A percentile compares a stretch with the other conserved stretches of the same genome.
These are phyloP conservation scores for Ramalina intermedia DNA, from an alignment of 495 filamentous ascomycete genomes.

Conservation along the genomic window DNA sequence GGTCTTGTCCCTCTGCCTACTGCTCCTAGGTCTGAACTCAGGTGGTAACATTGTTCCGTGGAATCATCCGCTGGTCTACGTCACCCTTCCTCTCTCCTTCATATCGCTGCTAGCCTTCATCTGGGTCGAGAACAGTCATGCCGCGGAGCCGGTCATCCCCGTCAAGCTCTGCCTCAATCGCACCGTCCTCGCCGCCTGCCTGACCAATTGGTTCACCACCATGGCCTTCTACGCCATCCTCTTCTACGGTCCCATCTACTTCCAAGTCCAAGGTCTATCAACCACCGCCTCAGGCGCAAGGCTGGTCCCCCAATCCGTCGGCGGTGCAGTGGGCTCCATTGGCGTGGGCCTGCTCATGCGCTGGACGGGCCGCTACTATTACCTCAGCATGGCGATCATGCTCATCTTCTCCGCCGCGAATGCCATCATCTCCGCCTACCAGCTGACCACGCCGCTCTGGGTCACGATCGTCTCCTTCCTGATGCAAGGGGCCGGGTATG, in stretches of 20 bases:
- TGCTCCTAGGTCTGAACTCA: constrained; percentile 56
- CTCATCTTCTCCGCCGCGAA: constrained; percentile 28
- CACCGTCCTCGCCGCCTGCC: constrained; percentile 47
- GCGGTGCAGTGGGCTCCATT: constrained; percentile 45
- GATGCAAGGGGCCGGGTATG: constrained; percentile 47
- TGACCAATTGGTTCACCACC: constrained; percentile 44
- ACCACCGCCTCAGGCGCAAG: constrained; percentile 45
- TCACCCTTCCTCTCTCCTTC: constrained; percentile 40
- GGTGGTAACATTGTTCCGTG: constrained; percentile 62
- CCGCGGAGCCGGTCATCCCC: constrained; percentile 56
- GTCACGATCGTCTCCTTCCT: constrained; percentile 43
- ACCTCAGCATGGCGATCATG: constrained; percentile 35
- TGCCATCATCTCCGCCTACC: constrained; percentile 32
- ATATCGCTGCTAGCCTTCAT: constrained; percentile 37
- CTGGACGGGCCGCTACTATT: constrained; percentile 45
- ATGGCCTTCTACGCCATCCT: constrained; percentile 26
- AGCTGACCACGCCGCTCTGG: constrained; percentile 33
- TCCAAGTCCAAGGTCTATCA: constrained; percentile 48
- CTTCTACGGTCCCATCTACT: constrained; percentile 60
- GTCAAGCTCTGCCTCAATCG: constrained; percentile 48
- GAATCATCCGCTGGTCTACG: constrained; percentile 52
- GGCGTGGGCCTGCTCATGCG: constrained; percentile 49
- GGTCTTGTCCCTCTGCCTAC: constrained; percentile 41
- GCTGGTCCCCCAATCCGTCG: constrained; percentile 40
- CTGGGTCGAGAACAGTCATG: constrained; percentile 41